phyloP scores from a whole-genome alignment of 2,329 filamentous ascomycete genomes.

The Endothia cerciana region DNA sequence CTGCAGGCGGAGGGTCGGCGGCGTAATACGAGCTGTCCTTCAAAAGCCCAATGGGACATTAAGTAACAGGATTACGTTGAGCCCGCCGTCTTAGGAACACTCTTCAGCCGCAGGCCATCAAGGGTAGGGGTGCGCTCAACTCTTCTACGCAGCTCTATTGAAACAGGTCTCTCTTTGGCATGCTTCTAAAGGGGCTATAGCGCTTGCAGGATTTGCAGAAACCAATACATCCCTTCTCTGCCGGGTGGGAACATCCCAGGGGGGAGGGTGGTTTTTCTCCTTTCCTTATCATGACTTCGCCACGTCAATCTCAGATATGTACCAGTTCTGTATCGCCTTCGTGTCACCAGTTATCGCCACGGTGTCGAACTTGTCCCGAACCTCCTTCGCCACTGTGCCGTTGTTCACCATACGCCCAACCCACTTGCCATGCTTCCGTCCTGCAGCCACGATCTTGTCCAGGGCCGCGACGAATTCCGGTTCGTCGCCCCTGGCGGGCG shows the following conservation, averaged over 20 bases:
- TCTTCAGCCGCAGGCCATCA: not conserved
- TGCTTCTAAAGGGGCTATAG: not conserved
- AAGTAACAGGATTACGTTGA: not conserved
- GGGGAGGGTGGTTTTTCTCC: not conserved
- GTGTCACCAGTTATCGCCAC: constrained; percentile 51
- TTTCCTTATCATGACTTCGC: constrained; percentile 38
- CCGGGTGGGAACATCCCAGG: not conserved
- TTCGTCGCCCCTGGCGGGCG: constrained; percentile 50
- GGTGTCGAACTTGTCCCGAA: constrained; percentile 44
- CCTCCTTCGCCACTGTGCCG: constrained; percentile 45
- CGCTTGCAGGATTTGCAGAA: not conserved
- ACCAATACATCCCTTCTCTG: not conserved
- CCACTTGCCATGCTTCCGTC: constrained; percentile 54
- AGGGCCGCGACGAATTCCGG: constrained; percentile 51
- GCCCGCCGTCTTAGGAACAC: not conserved
- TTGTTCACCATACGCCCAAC: constrained; percentile 52
- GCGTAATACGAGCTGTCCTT: not conserved
- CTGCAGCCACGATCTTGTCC: constrained; percentile 49
- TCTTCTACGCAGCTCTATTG: not conserved
- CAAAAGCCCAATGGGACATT: not conserved
- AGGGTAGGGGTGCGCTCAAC: too few species aligned
- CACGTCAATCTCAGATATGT: constrained; percentile 45
- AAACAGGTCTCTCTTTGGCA: not conserved
- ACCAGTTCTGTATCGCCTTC: constrained; percentile 55
- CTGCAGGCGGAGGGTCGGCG: not conserved